phyloP scores from a whole-genome alignment of 2,329 filamentous ascomycete genomes.

The Domatiomyces globalis region DNA sequence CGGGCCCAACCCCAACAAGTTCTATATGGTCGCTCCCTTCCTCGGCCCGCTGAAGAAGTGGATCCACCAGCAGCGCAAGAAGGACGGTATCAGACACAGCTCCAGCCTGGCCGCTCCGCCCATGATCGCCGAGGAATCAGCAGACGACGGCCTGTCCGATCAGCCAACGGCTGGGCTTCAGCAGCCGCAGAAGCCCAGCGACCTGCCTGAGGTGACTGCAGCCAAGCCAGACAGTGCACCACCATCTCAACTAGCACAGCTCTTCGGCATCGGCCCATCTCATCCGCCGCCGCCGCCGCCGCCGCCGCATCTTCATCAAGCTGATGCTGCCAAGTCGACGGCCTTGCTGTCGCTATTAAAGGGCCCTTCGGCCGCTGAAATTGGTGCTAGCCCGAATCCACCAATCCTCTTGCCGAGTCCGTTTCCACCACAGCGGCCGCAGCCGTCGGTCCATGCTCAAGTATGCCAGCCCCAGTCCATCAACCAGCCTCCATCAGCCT shows the following conservation, averaged over 20 bases:
- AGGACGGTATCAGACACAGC: conserved; percentile 48
- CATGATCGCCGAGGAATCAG: conserved; percentile 12
- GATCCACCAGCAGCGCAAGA: conserved; percentile 71
- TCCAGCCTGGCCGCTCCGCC: conserved; percentile 29
- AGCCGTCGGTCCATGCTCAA: conserved; percentile 43
- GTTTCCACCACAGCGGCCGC: conserved; percentile 38
- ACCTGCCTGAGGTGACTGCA: conserved; percentile 27
- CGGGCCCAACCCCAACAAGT: conserved; percentile 61
- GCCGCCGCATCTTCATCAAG: conserved; percentile 14
- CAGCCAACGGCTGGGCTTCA: neutral
- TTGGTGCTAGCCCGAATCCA: conserved; percentile 30
- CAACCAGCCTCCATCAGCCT: neutral
- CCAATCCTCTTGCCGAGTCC: conserved; percentile 40
- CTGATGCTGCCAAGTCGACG: conserved; percentile 32
- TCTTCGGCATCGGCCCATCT: conserved; percentile 26
- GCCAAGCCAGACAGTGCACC: conserved; percentile 18
- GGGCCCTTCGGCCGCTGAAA: conserved; percentile 23
- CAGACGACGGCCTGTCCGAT: conserved; percentile 7
- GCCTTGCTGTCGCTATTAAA: conserved; percentile 44
- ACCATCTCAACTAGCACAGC: conserved; percentile 39
- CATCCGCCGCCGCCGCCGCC: conserved; percentile 11
- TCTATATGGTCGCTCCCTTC: conserved; percentile 97
- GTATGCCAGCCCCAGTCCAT: conserved; percentile 18
- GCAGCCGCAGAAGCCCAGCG: conserved; percentile 20
- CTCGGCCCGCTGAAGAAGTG: conserved; percentile 73